Conservation (phyloP, 108 stramenopile species). For the Mayamaea pseudoterrestris region DNA sequence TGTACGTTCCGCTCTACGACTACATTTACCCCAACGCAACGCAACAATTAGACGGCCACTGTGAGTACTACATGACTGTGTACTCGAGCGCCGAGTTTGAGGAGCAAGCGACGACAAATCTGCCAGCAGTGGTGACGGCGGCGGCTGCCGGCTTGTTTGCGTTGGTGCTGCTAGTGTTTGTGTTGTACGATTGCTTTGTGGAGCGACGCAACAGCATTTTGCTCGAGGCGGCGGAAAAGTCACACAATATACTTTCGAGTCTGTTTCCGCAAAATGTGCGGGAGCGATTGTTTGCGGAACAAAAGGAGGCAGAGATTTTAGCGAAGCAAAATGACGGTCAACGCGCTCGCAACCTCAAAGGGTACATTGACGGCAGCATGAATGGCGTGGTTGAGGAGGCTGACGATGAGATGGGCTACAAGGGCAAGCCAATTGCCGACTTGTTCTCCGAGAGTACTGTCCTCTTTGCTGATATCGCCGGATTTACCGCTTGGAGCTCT, state of each 20-base stretch:
- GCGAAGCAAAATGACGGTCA: neutral
- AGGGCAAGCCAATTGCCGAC: conserved; percentile 30
- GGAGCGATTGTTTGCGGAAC: conserved; percentile 4
- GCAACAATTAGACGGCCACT: neutral
- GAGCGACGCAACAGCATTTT: conserved; percentile 19
- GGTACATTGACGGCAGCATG: neutral
- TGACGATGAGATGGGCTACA: conserved; percentile 1
- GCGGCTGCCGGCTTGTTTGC: conserved; percentile 10
- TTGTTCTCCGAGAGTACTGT: conserved; percentile 31
- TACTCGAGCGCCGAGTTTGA: conserved; percentile 2
- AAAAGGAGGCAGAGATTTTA: neutral
- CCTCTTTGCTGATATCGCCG: conserved; percentile 42
- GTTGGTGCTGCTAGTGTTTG: conserved; percentile 15
- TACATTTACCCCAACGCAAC: too few relatives aligned
- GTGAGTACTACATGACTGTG: neutral
- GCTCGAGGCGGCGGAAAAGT: neutral
- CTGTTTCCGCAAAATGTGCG: conserved; percentile 8
- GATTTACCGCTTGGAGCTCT: conserved; percentile 1
- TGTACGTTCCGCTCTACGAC: conserved; percentile 1
- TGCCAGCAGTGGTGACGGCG: conserved; percentile 7
- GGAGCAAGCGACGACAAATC: conserved; percentile 14
- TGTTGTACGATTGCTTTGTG: conserved; percentile 20
- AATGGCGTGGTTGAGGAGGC: neutral
- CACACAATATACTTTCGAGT: conserved; percentile 5
- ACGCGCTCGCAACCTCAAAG: neutral